Evolutionary conservation across 495 filamentous ascomycete genomes (phyloP).

Genomic region (Podospora pseudopauciseta): DNA sequence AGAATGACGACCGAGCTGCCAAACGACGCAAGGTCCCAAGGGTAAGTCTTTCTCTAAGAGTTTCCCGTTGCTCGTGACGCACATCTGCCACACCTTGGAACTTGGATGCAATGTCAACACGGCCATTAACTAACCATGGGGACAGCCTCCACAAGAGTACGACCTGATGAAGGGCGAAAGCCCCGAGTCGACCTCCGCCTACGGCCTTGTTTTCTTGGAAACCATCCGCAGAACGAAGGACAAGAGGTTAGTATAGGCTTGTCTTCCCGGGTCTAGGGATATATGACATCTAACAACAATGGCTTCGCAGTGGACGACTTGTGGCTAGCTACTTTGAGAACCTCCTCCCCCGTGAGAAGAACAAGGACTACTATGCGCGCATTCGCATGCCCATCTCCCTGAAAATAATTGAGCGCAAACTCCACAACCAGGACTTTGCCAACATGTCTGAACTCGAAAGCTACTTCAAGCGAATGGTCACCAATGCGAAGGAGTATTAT

Average conservation of each 20-base stretch:
- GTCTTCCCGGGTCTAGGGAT: neutral
- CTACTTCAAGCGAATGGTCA: constrained; percentile 73
- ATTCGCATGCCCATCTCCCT: constrained; percentile 73
- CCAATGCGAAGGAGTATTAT: constrained; percentile 72
- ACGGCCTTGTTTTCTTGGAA: constrained; percentile 62
- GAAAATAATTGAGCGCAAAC: constrained; percentile 67
- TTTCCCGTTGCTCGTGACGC: constrained; percentile 8
- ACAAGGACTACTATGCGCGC: constrained; percentile 69
- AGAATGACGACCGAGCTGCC: constrained; percentile 53
- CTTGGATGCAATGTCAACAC: constrained; percentile 4
- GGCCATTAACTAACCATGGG: constrained; percentile 26
- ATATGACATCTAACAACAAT: constrained; percentile 17
- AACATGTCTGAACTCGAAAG: constrained; percentile 62
- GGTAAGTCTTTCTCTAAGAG: constrained; percentile 25
- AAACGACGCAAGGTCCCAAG: constrained; percentile 55
- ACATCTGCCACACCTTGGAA: neutral
- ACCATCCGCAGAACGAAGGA: constrained; percentile 63
- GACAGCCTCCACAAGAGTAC: constrained; percentile 30
- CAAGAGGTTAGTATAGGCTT: constrained; percentile 57
- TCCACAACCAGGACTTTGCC: constrained; percentile 58
- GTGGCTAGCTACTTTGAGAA: constrained; percentile 70
- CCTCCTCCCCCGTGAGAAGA: constrained; percentile 57
- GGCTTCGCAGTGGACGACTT: constrained; percentile 53
- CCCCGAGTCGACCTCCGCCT: constrained; percentile 59
- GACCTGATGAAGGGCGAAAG: constrained; percentile 51